These are phyloP conservation scores for Pontederia crassipes DNA, from an alignment of 176 grass and related monocot species.

Conservation along the genomic window DNA sequence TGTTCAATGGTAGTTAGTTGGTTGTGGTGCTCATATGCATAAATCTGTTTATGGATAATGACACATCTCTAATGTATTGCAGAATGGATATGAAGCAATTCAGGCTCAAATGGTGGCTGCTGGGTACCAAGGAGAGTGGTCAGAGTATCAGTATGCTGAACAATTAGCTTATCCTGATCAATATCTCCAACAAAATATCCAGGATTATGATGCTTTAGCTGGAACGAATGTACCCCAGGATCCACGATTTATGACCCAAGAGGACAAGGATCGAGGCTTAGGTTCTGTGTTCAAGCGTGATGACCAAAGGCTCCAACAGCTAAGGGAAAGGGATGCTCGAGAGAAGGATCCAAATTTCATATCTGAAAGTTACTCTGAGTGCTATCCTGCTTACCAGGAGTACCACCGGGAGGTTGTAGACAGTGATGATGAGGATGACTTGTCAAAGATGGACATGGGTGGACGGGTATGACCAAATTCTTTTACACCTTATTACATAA, in stretches of 20 bases:
- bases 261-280: constrained; percentile 75
- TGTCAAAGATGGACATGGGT: constrained; percentile 99
- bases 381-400: constrained; percentile 94
- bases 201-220: constrained; percentile 51
- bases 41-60: not conserved
- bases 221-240: constrained; percentile 45
- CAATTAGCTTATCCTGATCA: constrained; percentile 66
- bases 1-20: too few species aligned
- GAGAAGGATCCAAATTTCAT: constrained; percentile 97
- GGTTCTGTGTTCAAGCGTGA: constrained; percentile 98
- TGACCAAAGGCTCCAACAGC: constrained; percentile 69
- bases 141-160: constrained; percentile 60
- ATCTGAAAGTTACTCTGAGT: constrained; percentile 98
- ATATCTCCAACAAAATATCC: constrained; percentile 52
- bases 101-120: constrained; percentile 71
- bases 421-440: constrained; percentile 86
- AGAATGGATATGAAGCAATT: constrained; percentile 78
- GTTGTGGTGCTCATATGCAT: too few species aligned
- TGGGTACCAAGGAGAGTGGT: constrained; percentile 80
- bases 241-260: constrained; percentile 64
- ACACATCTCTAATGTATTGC: constrained; percentile 18
- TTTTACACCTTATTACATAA: too few species aligned
- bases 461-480: constrained; percentile 40
- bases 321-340: constrained; percentile 75
- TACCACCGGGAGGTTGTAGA: constrained; percentile 75